Conservation (phyloP, 129 eudicot species). For the Oenanthe sinensis region DNA sequence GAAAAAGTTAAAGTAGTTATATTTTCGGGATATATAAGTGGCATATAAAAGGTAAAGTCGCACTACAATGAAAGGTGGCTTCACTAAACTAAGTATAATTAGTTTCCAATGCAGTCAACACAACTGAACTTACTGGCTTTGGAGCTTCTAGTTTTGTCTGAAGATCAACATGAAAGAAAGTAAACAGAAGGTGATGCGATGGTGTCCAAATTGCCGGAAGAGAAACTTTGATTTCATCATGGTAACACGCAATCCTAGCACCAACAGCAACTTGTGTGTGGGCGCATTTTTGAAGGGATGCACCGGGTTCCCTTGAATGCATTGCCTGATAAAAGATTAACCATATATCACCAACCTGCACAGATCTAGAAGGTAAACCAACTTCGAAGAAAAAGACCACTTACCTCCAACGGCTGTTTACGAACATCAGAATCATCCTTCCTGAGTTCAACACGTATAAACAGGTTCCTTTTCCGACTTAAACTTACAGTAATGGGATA, state of each 20-base stretch:
- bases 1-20: not conserved
- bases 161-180: constrained; percentile 90
- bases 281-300: constrained; percentile 60
- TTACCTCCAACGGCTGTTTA: constrained; percentile 75
- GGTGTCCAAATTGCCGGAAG: constrained; percentile 92
- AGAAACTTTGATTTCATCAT: constrained; percentile 93
- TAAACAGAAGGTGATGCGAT: constrained; percentile 84
- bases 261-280: constrained; percentile 97
- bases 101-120: not conserved
- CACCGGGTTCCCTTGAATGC: constrained; percentile 88
- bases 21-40: not conserved
- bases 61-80: not conserved
- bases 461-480: constrained; percentile 90
- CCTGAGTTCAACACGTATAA: constrained; percentile 85
- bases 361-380: not conserved
- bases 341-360: constrained; percentile 3
- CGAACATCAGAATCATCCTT: constrained; percentile 84
- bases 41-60: not conserved
- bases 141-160: constrained; percentile 98
- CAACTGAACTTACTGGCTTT: constrained; percentile 65
- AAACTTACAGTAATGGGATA: constrained; percentile 89
- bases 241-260: constrained; percentile 85
- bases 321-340: constrained; percentile 50
- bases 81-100: not conserved
- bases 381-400: constrained; percentile 7